phyloP scores from a whole-genome alignment of 2,329 filamentous ascomycete genomes.

The Fusarium domesticum region DNA sequence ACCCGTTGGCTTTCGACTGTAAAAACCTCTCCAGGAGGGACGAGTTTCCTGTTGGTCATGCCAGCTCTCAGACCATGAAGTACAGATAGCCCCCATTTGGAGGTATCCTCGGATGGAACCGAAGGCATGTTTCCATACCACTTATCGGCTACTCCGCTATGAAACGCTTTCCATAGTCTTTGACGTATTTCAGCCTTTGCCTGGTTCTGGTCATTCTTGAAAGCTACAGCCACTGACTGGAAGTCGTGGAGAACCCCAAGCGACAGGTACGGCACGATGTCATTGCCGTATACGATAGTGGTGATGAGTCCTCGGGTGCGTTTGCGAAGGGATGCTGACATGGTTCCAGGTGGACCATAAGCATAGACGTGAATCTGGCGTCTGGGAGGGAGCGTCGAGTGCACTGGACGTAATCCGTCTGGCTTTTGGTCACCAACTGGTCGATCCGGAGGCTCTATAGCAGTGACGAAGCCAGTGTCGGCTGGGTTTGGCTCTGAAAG shows the following conservation, averaged over 20 bases:
- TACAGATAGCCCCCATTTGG: slow-evolving; percentile 66
- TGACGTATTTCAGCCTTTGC: slow-evolving; percentile 65
- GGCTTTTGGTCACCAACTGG: slow-evolving; percentile 36
- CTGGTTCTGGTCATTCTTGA: slow-evolving; percentile 67
- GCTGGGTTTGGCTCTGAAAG: slow-evolving; percentile 59
- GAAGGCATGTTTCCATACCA: slow-evolving; percentile 51
- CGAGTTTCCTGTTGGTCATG: slow-evolving; percentile 67
- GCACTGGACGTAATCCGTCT: slow-evolving; percentile 25
- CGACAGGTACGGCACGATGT: slow-evolving; percentile 71
- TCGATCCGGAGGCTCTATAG: slow-evolving; percentile 45
- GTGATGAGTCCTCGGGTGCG: slow-evolving; percentile 73
- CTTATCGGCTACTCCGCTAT: slow-evolving; percentile 57
- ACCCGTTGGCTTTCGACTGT: slow-evolving; percentile 66
- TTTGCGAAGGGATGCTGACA: slow-evolving; percentile 66
- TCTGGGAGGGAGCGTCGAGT: slow-evolving; percentile 59
- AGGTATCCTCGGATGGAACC: slow-evolving; percentile 50
- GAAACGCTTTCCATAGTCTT: slow-evolving; percentile 63
- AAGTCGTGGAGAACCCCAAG: slow-evolving; percentile 73
- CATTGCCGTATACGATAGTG: slow-evolving; percentile 68
- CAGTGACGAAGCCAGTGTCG: slow-evolving; percentile 61
- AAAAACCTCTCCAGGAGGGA: slow-evolving; percentile 76
- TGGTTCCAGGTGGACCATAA: slow-evolving; percentile 70
- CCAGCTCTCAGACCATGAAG: slow-evolving; percentile 63
- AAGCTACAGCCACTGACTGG: slow-evolving; percentile 67
- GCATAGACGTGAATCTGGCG: slow-evolving; percentile 76